Evolutionary conservation across 331 rosid genomes (phyloP).

Genomic region (Dryas integrifolia): DNA sequence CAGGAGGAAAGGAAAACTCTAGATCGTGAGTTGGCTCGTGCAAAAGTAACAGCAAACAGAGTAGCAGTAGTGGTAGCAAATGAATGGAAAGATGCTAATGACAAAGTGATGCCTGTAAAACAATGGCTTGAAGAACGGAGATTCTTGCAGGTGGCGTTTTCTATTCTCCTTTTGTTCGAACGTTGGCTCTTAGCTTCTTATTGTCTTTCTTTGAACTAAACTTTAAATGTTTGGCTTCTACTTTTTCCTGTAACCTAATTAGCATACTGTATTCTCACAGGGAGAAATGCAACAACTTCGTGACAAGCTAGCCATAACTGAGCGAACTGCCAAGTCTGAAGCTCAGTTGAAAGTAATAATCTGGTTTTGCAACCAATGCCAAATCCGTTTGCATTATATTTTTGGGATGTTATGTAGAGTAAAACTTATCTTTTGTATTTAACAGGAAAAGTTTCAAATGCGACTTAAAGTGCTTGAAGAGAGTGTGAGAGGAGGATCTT

Average conservation of each 20-base stretch:
- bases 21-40: conserved; percentile 96
- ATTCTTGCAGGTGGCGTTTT: conserved; percentile 63
- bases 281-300: conserved; percentile 99
- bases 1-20: conserved; percentile 96
- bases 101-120: conserved; percentile 98
- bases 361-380: conserved; percentile 34
- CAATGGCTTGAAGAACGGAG: conserved; percentile 98
- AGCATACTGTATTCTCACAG: conserved; percentile 42
- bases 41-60: conserved; percentile 93
- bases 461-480: conserved; percentile 97
- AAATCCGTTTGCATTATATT: conserved; percentile 30
- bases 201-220: conserved; percentile 6
- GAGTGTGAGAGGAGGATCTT: conserved; percentile 84
- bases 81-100: conserved; percentile 95
- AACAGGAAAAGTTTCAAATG: conserved; percentile 94
- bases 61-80: conserved; percentile 93
- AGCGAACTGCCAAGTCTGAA: conserved; percentile 90
- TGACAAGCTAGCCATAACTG: conserved; percentile 82
- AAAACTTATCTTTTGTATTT: conserved; percentile 26
- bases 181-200: conserved; percentile 10
- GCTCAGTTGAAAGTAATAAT: conserved; percentile 90
- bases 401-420: conserved; percentile 38
- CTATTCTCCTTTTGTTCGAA: conserved; percentile 5
- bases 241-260: conserved; percentile 6
- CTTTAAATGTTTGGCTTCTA: conserved; percentile 20